These are phyloP conservation scores for Calonectria hongkongensis DNA, from an alignment of 2,329 filamentous ascomycete genomes.

Conservation along the genomic window DNA sequence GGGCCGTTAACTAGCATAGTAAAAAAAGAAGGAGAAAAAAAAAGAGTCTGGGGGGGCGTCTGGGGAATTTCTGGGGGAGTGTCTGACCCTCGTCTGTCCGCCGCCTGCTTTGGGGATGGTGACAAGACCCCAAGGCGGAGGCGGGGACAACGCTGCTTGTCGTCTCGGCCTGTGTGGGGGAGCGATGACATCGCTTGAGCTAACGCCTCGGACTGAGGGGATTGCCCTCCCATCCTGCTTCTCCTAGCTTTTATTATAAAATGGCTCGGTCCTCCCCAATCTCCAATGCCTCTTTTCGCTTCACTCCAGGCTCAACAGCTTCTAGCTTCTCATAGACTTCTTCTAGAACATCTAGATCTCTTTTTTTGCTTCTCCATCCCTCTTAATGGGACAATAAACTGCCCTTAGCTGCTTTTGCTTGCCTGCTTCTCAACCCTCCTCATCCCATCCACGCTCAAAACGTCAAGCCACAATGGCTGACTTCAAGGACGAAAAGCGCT, in stretches of 20 bases:
- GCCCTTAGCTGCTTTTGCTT: not conserved
- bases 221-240: conserved; percentile 11
- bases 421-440: not conserved
- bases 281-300: conserved; percentile 11
- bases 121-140: conserved; percentile 16
- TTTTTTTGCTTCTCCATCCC: conserved; percentile 18
- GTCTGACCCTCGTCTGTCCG: conserved; percentile 12
- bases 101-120: conserved; percentile 29
- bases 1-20: not conserved
- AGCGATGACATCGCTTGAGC: conserved; percentile 34
- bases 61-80: conserved; percentile 32
- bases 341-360: conserved; percentile 7
- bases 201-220: conserved; percentile 16
- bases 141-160: conserved; percentile 11
- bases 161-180: conserved; percentile 22
- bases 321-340: conserved; percentile 16
- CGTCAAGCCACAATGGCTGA: conserved; percentile 29
- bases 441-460: not conserved
- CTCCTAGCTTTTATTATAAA: conserved; percentile 31
- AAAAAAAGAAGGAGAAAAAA: not conserved
- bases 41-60: conserved; percentile 32
- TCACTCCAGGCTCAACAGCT: conserved; percentile 22
- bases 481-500: conserved; percentile 40
- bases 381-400: conserved; percentile 26
- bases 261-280: conserved; percentile 21